Evolutionary conservation across 2,329 filamentous ascomycete species (phyloP).

Genomic region (Ophiostoma sp.): DNA sequence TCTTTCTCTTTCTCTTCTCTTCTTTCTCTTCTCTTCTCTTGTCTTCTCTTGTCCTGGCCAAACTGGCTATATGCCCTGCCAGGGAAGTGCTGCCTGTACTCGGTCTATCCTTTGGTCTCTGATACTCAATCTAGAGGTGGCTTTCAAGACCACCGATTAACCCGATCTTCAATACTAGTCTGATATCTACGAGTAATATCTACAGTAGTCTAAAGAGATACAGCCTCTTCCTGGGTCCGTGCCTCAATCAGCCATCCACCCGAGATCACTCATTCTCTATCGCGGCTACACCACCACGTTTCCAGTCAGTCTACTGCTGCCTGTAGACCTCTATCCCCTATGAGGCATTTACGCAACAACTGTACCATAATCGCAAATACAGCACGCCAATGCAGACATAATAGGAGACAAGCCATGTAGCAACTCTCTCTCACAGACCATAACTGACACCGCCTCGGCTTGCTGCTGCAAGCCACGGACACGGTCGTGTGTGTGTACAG

Average conservation of each 20-base stretch:
- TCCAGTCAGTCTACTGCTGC: not conserved
- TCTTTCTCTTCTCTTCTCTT: not conserved
- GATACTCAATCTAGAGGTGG: too few relatives aligned
- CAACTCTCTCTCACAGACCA: not conserved
- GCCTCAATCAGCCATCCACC: not conserved
- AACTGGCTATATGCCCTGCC: too few relatives aligned
- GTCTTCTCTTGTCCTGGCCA: not conserved
- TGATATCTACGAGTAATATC: too few relatives aligned
- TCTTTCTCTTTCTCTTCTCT: not conserved
- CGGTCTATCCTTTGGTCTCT: too few relatives aligned
- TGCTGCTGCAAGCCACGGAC: not conserved
- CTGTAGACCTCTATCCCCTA: not conserved
- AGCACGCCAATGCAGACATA: not conserved
- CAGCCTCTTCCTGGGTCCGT: not conserved
- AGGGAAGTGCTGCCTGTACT: too few relatives aligned
- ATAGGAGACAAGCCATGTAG: not conserved
- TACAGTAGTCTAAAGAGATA: not conserved
- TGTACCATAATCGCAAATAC: not conserved
- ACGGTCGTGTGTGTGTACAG: not conserved
- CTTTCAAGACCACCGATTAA: too few relatives aligned
- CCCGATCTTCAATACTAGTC: too few relatives aligned
- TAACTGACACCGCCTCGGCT: not conserved
- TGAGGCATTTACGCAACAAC: not conserved
- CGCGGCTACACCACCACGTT: not conserved
- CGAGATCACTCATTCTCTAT: not conserved